These are phyloP conservation scores for Samsoniella hepiali DNA, from an alignment of 2,329 filamentous ascomycete genomes.

Conservation along the genomic window DNA sequence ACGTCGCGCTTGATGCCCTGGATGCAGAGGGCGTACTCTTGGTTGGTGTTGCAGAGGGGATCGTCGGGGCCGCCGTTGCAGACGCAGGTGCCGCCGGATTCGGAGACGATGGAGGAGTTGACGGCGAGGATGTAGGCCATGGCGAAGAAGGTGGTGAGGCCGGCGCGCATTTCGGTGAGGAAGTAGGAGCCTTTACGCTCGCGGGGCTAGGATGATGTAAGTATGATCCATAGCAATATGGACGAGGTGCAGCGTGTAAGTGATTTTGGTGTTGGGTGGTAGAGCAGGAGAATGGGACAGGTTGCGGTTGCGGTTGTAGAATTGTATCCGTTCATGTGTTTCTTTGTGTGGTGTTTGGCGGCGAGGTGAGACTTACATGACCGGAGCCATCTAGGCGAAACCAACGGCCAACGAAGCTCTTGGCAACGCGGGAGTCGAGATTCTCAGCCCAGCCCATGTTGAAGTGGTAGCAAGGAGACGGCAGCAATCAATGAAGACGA, in stretches of 20 bases:
- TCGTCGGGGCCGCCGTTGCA: constrained; percentile 55
- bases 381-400: constrained; percentile 81
- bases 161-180: constrained; percentile 79
- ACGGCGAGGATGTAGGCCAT: constrained; percentile 55
- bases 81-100: constrained; percentile 72
- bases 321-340: background rate
- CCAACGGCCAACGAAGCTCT: constrained; percentile 63
- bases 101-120: constrained; percentile 53
- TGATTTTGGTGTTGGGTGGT: background rate
- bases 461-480: background rate
- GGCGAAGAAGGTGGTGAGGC: constrained; percentile 75
- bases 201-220: constrained; percentile 46
- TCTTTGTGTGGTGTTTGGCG: background rate
- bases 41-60: constrained; percentile 50
- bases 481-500: background rate
- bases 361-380: constrained; percentile 58
- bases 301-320: background rate
- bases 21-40: constrained; percentile 62
- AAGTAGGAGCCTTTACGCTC: constrained; percentile 74
- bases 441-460: constrained; percentile 49
- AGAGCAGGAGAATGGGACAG: background rate
- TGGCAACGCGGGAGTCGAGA: constrained; percentile 58
- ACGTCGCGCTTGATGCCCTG: constrained; percentile 69
- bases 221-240: background rate
- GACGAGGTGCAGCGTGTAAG: background rate